Evolutionary conservation across 352 stramenopile genomes (phyloP), one percentile per base, ranked within the genome.

Genomic region (Phytophthora syringae): DNA sequence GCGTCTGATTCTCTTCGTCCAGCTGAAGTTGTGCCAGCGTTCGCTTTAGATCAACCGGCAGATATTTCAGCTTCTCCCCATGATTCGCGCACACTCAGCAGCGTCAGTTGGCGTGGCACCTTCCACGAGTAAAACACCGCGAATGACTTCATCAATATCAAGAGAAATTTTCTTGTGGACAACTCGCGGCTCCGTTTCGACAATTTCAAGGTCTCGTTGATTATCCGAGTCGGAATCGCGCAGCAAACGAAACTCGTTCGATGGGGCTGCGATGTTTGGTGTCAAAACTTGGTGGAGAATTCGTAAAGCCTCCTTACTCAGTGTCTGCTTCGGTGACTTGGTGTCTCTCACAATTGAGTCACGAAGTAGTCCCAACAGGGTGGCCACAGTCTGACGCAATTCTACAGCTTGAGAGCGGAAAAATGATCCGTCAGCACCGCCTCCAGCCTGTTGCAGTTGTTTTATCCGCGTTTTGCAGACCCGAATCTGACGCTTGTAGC

Each of bases 401-500:
- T 71, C 55, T 12, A 74, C 68, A 5, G 73, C 42, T 54, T 92
- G 79, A 12, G 66, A 49, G 0, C 77, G 60, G 42, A 92, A 88
- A 48, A 82, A 86, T 2, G 48, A 64, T 13, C 58, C 75, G 25
- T 84, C 76, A 2, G 15, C 39, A 32, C 57, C 64, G 39, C 44
- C 60, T 7, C 58, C 62, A 47, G 70, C 60, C 21, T 69, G 64
- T 20, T 75, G 65, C 15, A 84, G 54, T 15, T 42, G 25, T 18
- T 64, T 42, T 58, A 86, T 60, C 13, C 76, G 71, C 1, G 58
- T 52, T 60, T 89, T 90, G 47, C 64, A 77, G 16, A 72, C 66
- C 11, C 78, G 81, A 9, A 92, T 50, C 39, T 92, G 84, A 2
- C 67, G 64, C 18, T 86, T 86, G 69, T 76, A 86, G 57, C 77